Conservation (phyloP, 345 rosid species). For the Citrus mangshanensis region DNA sequence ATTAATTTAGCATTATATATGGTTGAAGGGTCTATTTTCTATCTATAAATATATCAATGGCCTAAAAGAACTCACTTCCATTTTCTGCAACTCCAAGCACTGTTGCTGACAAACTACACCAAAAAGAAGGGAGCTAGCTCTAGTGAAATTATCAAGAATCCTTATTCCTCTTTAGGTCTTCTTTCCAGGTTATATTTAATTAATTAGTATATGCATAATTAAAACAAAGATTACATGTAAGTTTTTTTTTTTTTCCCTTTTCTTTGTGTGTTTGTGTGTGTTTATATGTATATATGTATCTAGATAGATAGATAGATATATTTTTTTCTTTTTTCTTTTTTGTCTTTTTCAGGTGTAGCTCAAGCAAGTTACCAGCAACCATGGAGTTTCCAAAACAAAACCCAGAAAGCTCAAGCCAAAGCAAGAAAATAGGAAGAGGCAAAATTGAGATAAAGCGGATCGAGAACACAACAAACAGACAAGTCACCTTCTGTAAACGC, state of each 20-base stretch:
- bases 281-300: no score
- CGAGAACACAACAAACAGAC: conserved; percentile 77
- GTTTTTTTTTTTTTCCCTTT: no score
- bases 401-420: conserved; percentile 45
- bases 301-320: no score
- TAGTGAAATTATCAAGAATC: conserved; percentile 8
- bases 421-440: conserved; percentile 64
- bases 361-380: conserved; percentile 11
- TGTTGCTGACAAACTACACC: conserved; percentile 12
- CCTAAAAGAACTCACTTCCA: conserved; percentile 35
- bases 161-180: conserved; percentile 12
- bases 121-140: conserved; percentile 10
- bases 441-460: conserved; percentile 81
- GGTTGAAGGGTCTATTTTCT: conserved; percentile 20
- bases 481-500: conserved; percentile 85
- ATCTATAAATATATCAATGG: background rate
- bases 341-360: no score
- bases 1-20: no score
- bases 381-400: conserved; percentile 55
- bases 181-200: conserved; percentile 18
- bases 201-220: no score
- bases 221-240: no score
- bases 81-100: conserved; percentile 38
- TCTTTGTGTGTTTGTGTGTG: background rate
- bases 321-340: no score